Base-by-base conservation (phyloP, 2,329 filamentous ascomycete genomes). In the Chaetomium sp. region DNA sequence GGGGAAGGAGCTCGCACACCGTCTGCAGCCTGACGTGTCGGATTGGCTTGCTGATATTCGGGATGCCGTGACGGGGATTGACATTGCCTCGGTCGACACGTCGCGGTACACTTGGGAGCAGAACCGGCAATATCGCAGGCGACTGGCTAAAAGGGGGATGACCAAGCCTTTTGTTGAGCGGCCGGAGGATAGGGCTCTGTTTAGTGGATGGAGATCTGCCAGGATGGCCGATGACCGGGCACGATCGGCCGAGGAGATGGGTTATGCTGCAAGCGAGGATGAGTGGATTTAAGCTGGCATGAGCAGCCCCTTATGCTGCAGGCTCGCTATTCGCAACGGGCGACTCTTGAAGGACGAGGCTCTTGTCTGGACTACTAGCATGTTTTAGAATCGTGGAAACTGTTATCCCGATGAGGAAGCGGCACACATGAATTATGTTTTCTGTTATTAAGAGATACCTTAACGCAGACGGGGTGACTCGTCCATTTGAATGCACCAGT, bases 31-130 rank as follows among this genome's bases (percentile, higher is more conserved):
- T 49, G 74, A 79, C 38, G 59, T 74, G 1, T 68, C 69, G 6
- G 81, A 84, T 61, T 65, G 71, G 59, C 49, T 71, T 27, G 78
- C 77, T 0, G 80, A 84, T 35, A 57, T 74, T 5, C 67, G 70
- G 48, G 80, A 84, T 62, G 69, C 69, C 56, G 64, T 71, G 6
- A 71, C 71, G 4, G 75, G 76, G 38, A 72, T 71, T 10, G 72
- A 79, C 58, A 72, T 79, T 37, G 71, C 71, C 2, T 66, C 72
- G 7, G 68, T 73, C 8, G 73, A 81, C 57, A 67, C 75, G 19
- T 66, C 66, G 8, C 69, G 67, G 19, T 74, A 80, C 57, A 71
- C 73, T 42, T 74, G 76, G 56, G 74, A 76, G 61, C 69, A 76
- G 60, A 75, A 73, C 54, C 73, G 76, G 41, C 73, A 76, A 54